phyloP scores from a whole-genome alignment of 1,139 yeast species.

The Saccharomyces hybrid region DNA sequence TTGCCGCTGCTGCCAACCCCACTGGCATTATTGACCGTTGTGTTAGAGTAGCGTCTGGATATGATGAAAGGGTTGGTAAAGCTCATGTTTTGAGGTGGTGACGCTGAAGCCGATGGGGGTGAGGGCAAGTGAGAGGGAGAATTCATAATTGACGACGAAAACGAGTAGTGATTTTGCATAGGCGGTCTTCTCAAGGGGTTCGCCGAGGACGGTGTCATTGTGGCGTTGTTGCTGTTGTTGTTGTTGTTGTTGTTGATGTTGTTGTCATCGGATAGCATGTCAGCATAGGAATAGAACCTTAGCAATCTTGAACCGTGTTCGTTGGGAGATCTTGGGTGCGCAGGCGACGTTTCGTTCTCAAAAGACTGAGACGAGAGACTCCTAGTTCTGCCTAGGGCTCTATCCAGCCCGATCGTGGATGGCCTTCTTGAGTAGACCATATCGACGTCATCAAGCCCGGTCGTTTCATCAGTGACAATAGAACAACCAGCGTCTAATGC shows the following conservation, averaged over 20 bases:
- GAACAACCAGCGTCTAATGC: slow-evolving; percentile 75
- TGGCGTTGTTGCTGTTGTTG: no score
- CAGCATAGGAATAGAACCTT: slow-evolving; percentile 73
- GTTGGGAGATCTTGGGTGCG: slow-evolving; percentile 2
- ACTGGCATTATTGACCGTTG: slow-evolving; percentile 2
- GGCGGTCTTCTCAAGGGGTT: background rate
- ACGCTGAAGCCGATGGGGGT: background rate
- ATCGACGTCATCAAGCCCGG: slow-evolving; percentile 63
- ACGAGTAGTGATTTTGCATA: background rate
- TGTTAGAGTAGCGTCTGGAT: slow-evolving; percentile 5
- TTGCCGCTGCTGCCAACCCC: background rate
- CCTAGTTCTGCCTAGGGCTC: slow-evolving; percentile 47
- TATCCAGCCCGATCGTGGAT: slow-evolving; percentile 51
- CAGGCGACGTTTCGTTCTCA: background rate
- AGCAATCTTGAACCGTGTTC: slow-evolving; percentile 26
- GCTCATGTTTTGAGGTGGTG: background rate
- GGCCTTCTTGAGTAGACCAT: slow-evolving; percentile 63
- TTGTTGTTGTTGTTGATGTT: background rate
- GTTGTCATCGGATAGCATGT: slow-evolving; percentile 57
- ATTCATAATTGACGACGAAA: background rate
- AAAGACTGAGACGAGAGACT: slow-evolving; percentile 4
- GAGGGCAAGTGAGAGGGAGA: background rate
- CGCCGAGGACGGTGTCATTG: slow-evolving; percentile 3
- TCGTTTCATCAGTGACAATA: slow-evolving; percentile 48
- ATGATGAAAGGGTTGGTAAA: slow-evolving; percentile 4